These are phyloP conservation scores for Globisporangium paroecandrum DNA, from an alignment of 352 stramenopile species.

Conservation along the genomic window DNA sequence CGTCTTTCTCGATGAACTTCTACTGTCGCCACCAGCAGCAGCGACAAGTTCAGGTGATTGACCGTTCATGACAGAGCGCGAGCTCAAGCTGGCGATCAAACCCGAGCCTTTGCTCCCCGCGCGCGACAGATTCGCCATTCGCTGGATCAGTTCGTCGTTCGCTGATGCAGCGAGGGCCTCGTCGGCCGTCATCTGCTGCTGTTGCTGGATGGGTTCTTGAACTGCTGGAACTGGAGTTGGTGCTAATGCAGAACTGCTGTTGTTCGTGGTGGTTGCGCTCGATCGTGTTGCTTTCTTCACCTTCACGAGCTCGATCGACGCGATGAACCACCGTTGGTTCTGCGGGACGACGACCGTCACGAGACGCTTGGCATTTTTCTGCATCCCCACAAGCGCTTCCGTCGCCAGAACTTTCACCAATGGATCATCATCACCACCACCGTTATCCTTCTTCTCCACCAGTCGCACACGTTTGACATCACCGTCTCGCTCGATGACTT, in stretches of 20 bases:
- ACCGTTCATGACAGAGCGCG: conserved; percentile 8
- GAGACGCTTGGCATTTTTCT: conserved; percentile 50
- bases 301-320: conserved; percentile 66
- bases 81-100: conserved; percentile 57
- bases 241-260: not conserved
- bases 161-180: not conserved
- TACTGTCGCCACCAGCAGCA: not conserved
- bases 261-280: conserved; percentile 10
- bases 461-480: conserved; percentile 57
- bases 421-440: conserved; percentile 15
- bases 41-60: not conserved
- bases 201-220: not conserved
- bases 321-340: conserved; percentile 60
- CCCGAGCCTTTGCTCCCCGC: conserved; percentile 51
- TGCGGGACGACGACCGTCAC: conserved; percentile 48
- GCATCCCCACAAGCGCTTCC: conserved; percentile 57
- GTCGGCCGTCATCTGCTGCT: conserved; percentile 22
- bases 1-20: not conserved
- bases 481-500: conserved; percentile 21
- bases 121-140: conserved; percentile 68
- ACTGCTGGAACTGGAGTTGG: not conserved
- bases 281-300: conserved; percentile 60
- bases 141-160: conserved; percentile 61
- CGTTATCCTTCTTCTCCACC: conserved; percentile 13
- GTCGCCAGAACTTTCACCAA: conserved; percentile 38